Evolutionary conservation across 768 basidiomycete genomes (phyloP).

Genomic region (Mycena sanguinolenta): DNA sequence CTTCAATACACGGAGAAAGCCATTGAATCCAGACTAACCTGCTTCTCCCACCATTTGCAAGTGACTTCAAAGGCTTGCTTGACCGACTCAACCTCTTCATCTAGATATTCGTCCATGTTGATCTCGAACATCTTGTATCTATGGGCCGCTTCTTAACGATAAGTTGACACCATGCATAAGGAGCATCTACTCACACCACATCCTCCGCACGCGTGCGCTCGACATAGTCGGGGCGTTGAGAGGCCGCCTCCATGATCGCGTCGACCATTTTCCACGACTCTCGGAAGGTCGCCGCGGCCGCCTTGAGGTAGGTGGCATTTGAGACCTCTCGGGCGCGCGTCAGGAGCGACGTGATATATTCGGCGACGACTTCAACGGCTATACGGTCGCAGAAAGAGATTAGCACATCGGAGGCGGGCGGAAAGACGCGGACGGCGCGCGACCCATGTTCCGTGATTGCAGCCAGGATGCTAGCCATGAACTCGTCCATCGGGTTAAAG

Average conservation of each 20-base stretch:
- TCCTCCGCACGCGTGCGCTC: slow-evolving; percentile 77
- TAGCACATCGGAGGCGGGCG: slow-evolving; percentile 81
- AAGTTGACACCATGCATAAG: slow-evolving; percentile 20
- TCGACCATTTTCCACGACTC: slow-evolving; percentile 92
- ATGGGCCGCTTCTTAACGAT: slow-evolving; percentile 33
- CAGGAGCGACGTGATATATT: slow-evolving; percentile 87
- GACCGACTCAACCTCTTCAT: slow-evolving; percentile 90
- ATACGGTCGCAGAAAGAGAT: slow-evolving; percentile 87
- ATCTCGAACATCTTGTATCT: slow-evolving; percentile 96
- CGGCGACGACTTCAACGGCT: slow-evolving; percentile 89
- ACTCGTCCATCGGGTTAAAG: slow-evolving; percentile 95
- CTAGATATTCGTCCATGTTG: slow-evolving; percentile 98
- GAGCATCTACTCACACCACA: slow-evolving; percentile 72
- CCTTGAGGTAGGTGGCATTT: slow-evolving; percentile 80
- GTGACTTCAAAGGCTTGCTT: slow-evolving; percentile 81
- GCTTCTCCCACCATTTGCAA: slow-evolving; percentile 84
- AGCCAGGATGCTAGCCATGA: slow-evolving; percentile 78
- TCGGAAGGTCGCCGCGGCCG: slow-evolving; percentile 90
- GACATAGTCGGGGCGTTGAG: slow-evolving; percentile 56
- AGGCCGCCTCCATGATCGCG: slow-evolving; percentile 71
- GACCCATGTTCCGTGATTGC: slow-evolving; percentile 82
- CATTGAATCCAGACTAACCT: slow-evolving; percentile 56
- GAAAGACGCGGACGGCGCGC: slow-evolving; percentile 89
- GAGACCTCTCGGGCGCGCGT: slow-evolving; percentile 82
- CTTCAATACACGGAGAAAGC: slow-evolving; percentile 12